Evolutionary conservation across 2,329 filamentous ascomycete species (phyloP), one percentile per base, ranked within the genome.

Genomic region (Epichloe gansuensis): DNA sequence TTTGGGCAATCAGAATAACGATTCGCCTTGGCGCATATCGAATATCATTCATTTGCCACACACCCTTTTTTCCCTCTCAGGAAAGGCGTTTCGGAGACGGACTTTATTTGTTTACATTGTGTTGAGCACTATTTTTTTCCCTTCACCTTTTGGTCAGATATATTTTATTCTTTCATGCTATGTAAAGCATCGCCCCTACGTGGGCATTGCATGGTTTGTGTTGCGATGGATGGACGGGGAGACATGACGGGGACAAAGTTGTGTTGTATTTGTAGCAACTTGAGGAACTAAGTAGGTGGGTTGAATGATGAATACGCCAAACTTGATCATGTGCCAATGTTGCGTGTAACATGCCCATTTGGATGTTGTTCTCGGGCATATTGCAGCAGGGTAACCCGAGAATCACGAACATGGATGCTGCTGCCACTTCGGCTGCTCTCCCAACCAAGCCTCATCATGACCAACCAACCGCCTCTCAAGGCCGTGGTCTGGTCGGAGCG

Each of bases 11-110:
- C 15, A 45, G 13, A 36, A 31, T 15, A 39, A 40, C 49, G 45
- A 51, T 49, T 47, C 15, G 47, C 35, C 46, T 21, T 38, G 50
- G 46, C 42, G 50, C 45, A 50, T 25, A 44, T 43, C n/a, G n/a
- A 42, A n/a, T 49, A 42, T 25, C 35, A 51, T 41, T 46, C 27
- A 40, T 9, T 45, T 35, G 23, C 42, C 45, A 52, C 17, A 13
- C 40, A 43, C 21, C 44, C 39, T 5, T 41, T 36, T 47, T 36
- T 8, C 17, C 4, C 8, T 42, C n/a, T 42, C 7, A 17, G 15
- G 36, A 34, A 44, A 40, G 53, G 53, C 53, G 53, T 54, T 54
- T 31, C n/a, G 49, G 50, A 41, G 41, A 43, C n/a, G n/a, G 42
- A 36, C 9, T n/a, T 40, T 46, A 12, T 35, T 47, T 15, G 43